phyloP scores from a whole-genome alignment of 352 stramenopile genomes.

The Globisporangium barbulae region DNA sequence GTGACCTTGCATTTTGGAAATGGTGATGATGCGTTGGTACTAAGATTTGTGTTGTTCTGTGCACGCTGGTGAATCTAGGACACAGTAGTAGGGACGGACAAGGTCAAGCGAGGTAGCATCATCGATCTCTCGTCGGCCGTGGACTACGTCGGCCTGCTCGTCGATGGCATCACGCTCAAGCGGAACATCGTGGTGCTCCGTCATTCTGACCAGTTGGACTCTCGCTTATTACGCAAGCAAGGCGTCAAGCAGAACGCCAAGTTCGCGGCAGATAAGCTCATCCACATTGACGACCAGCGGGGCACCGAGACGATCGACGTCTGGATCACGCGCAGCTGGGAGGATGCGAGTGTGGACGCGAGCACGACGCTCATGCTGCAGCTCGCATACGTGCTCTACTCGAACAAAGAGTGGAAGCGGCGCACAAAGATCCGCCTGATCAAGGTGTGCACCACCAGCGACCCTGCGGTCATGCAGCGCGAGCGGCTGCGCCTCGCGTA shows the following conservation, averaged over 20 bases:
- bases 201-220: constrained; percentile 45
- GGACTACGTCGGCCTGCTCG: constrained; percentile 46
- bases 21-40: background rate
- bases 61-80: background rate
- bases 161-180: constrained; percentile 48
- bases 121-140: constrained; percentile 12
- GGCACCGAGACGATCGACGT: constrained; percentile 47
- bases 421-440: constrained; percentile 28
- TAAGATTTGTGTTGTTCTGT: background rate
- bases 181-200: constrained; percentile 58
- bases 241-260: constrained; percentile 6
- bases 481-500: constrained; percentile 27
- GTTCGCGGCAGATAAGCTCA: constrained; percentile 2
- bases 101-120: constrained; percentile 2
- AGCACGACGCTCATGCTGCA: constrained; percentile 44
- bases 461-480: constrained; percentile 20
- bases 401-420: constrained; percentile 30
- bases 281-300: constrained; percentile 12
- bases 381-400: constrained; percentile 40
- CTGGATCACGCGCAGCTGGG: constrained; percentile 43
- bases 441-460: constrained; percentile 21
- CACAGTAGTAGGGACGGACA: constrained; percentile 3
- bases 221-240: constrained; percentile 30
- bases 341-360: constrained; percentile 26
- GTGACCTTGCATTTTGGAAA: background rate